A percentile compares a stretch with the other conserved stretches of the same genome.
These are phyloP conservation scores for Chromera velia DNA, from an alignment of 73 alveolate species.

Conservation along the genomic window DNA sequence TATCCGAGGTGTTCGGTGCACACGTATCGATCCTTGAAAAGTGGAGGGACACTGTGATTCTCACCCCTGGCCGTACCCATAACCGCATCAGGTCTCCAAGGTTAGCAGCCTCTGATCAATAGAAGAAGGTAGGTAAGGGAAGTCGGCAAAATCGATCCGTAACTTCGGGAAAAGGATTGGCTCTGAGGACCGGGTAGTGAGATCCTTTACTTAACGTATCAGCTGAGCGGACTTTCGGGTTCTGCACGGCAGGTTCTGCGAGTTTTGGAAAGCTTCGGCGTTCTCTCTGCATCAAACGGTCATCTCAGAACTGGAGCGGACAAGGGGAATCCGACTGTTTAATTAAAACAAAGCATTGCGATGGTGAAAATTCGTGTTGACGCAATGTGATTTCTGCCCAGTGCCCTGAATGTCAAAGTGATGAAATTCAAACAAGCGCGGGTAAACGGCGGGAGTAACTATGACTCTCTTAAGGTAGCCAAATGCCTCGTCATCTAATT, in stretches of 20 bases:
- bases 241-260: constrained; percentile 1
- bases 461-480: constrained; percentile 98
- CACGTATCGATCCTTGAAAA: constrained; percentile 87
- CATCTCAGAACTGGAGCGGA: constrained; percentile 16
- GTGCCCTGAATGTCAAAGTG: constrained; percentile 95
- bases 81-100: constrained; percentile 99
- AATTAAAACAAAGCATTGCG: constrained; percentile 3
- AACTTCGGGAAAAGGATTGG: constrained; percentile 96
- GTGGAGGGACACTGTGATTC: constrained; percentile 73
- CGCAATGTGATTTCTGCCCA: neutral
- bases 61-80: constrained; percentile 90
- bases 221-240: constrained; percentile 45
- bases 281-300: neutral
- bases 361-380: neutral
- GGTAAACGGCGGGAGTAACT: constrained; percentile 98
- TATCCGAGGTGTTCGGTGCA: constrained; percentile 83
- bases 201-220: constrained; percentile 72
- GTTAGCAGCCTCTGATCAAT: constrained; percentile 96
- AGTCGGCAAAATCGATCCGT: constrained; percentile 94
- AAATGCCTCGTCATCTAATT: constrained; percentile 96
- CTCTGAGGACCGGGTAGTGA: constrained; percentile 88
- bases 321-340: constrained; percentile 13
- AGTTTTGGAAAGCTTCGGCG: neutral
- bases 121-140: constrained; percentile 95
- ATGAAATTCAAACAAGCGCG: constrained; percentile 95